A percentile compares a stretch with the other conserved stretches of the same genome.
These are phyloP conservation scores for Tetrapisispora pingtungensis DNA, from an alignment of 805 yeast species.

Conservation along the genomic window DNA sequence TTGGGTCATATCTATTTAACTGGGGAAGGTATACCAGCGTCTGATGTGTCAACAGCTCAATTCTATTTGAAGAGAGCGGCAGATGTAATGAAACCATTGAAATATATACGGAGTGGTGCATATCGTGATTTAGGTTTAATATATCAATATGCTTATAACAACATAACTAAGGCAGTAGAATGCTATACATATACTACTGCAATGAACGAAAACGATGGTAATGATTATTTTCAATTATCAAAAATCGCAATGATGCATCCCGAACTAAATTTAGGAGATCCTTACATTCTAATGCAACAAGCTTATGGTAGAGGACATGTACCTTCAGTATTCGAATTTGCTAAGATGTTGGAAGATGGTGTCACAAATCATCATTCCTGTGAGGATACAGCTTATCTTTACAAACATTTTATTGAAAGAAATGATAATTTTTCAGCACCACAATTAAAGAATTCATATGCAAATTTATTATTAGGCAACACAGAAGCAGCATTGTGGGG, in stretches of 20 bases:
- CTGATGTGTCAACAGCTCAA: constrained; percentile 30
- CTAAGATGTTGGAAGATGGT: constrained; percentile 39
- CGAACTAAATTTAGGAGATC: constrained; percentile 13
- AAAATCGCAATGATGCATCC: constrained; percentile 22
- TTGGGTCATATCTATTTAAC: constrained; percentile 63
- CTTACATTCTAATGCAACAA: constrained; percentile 26
- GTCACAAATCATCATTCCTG: constrained; percentile 27
- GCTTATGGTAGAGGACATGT: constrained; percentile 38
- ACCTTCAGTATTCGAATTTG: constrained; percentile 40
- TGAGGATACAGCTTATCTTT: constrained; percentile 30
- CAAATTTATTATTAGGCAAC: constrained; percentile 41
- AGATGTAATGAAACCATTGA: constrained; percentile 12
- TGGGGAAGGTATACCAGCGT: constrained; percentile 51
- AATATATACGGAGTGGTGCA: constrained; percentile 14
- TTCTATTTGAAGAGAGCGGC: constrained; percentile 12
- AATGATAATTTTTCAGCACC: constrained; percentile 53
- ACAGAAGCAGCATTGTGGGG: constrained; percentile 59
- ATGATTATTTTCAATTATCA: constrained; percentile 33
- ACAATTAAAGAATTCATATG: constrained; percentile 51
- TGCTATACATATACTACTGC: constrained; percentile 16
- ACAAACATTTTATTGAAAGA: constrained; percentile 46
- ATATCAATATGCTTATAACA: constrained; percentile 34
- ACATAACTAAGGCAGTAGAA: constrained; percentile 26
- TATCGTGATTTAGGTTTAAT: constrained; percentile 39
- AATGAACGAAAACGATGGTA: constrained; percentile 10